These are phyloP conservation scores for Setaria italica DNA, from an alignment of 202 grass and related monocot species.

Conservation along the genomic window DNA sequence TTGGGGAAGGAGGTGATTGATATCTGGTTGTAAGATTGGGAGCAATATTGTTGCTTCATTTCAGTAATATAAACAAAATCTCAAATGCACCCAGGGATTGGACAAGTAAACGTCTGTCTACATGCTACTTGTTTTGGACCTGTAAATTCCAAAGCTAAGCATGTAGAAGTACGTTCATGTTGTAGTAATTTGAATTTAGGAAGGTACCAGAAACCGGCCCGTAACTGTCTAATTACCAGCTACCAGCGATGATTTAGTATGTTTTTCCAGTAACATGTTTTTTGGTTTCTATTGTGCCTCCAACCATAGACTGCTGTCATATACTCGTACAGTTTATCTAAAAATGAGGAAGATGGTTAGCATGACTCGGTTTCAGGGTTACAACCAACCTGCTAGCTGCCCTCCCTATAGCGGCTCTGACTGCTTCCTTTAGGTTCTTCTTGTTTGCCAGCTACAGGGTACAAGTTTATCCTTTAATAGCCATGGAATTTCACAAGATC, in stretches of 20 bases:
- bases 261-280: neutral
- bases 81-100: neutral
- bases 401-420: neutral
- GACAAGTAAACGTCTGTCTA: neutral
- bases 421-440: neutral
- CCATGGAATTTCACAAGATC: neutral
- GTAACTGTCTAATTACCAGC: neutral
- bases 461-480: too few species aligned
- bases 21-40: neutral
- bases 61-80: neutral
- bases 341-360: neutral
- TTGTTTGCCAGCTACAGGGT: neutral
- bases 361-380: neutral
- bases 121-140: neutral
- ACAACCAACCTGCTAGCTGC: neutral
- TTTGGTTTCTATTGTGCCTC: neutral
- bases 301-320: neutral
- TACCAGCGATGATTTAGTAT: neutral
- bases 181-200: neutral
- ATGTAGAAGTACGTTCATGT: neutral
- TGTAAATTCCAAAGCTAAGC: neutral
- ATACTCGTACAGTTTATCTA: neutral
- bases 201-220: neutral
- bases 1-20: neutral
- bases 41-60: neutral